phyloP scores from a whole-genome alignment of 2,329 filamentous ascomycete species.

The Alternaria dauci region DNA sequence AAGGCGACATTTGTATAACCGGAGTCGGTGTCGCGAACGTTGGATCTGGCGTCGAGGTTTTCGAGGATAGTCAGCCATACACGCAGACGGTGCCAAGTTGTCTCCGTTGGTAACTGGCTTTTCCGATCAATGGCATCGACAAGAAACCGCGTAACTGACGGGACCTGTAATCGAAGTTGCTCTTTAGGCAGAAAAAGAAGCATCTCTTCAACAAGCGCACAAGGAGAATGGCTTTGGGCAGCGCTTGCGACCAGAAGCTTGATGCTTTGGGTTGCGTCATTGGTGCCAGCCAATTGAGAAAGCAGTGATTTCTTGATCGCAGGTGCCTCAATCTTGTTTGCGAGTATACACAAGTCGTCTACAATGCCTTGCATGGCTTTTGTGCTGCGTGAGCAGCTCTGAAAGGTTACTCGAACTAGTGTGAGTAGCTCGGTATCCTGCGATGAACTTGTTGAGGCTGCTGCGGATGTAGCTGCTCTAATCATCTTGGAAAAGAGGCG shows the following conservation, averaged over 20 bases:
- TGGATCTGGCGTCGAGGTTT: constrained; percentile 17
- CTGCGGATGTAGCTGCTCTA: constrained; percentile 8
- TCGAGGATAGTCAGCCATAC: constrained; percentile 34
- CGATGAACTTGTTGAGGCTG: constrained; percentile 4
- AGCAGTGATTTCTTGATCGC: constrained; percentile 7
- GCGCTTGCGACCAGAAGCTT: constrained; percentile 4
- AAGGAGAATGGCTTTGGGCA: constrained; percentile 1
- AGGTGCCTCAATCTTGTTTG: constrained; percentile 17
- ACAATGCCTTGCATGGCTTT: not conserved
- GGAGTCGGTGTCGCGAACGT: not conserved
- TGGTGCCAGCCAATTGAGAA: constrained; percentile 6
- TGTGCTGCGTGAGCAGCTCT: constrained; percentile 8
- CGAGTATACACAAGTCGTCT: constrained; percentile 9
- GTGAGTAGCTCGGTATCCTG: constrained; percentile 22
- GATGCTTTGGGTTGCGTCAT: not conserved
- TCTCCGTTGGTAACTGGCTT: not conserved
- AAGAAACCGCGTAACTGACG: constrained; percentile 18
- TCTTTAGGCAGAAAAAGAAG: constrained; percentile 24
- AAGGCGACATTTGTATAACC: constrained; percentile 2
- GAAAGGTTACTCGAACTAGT: constrained; percentile 25
- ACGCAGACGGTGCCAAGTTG: constrained; percentile 9
- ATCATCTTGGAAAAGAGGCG: constrained; percentile 23
- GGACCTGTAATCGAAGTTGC: constrained; percentile 14
- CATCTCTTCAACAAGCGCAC: constrained; percentile 11
- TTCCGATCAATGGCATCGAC: constrained; percentile 8